Evolutionary conservation across 2,329 filamentous ascomycete species (phyloP), one percentile per base, ranked within the genome.

Genomic region (Coniella vitis): DNA sequence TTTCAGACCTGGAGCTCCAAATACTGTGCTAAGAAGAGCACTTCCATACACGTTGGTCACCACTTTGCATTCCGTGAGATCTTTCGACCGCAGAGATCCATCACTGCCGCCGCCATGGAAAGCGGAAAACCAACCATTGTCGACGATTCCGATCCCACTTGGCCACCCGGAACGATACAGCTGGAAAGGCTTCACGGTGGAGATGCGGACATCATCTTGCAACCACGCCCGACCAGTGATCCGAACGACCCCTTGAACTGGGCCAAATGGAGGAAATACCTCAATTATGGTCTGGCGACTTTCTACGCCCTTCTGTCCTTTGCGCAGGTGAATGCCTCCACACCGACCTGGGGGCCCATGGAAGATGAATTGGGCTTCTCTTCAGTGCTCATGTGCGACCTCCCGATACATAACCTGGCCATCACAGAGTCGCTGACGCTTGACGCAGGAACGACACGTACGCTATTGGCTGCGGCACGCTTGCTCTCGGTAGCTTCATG

Each of bases 401-500:
- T 21, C 20, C 37, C 9, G 48, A 2, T 14, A 3, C 21, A 17
- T 20, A 17, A 7, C 9, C 20, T 4, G 16, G 16, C 16, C 5
- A 13, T 39, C 19, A 3, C 9, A 16, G 13, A 21, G 25, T 16
- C 20, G 20, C 16, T 16, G n/a, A 39, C 2, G 17, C 40, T 13
- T 10, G 9, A 12, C 38, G 17, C 22, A 41, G 38, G 38, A 76
- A 74, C 44, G 64, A 72, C 45, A 68, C 65, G 3, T 70, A 68
- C 46, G 75, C 72, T 1, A 64, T 67, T 2, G 66, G 65, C 4
- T 72, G 62, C 45, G 73, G 63, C 1, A 62, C 62, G 1, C 57
- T 75, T 0, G 66, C 64, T 13, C 44, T 74, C 4, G 70, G 72
- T 1, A 63, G 62, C 19, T 46, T 73, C 3, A 29, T 74, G 8